These are phyloP conservation scores for Aegilops longissima DNA, from an alignment of 176 grass and related monocot genomes.

Conservation along the genomic window DNA sequence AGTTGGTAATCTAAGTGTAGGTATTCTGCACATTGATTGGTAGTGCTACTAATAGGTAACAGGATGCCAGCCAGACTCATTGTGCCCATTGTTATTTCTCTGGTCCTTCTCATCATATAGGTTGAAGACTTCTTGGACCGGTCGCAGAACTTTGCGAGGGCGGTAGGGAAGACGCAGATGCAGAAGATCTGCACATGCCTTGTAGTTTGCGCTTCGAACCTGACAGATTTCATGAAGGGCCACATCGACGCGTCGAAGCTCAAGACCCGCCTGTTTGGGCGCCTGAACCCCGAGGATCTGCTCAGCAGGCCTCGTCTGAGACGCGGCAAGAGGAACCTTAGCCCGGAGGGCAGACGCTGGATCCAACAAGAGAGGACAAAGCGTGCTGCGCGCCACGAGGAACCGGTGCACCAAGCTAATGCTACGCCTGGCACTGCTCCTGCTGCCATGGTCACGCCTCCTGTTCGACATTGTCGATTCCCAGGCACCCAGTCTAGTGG, in stretches of 20 bases:
- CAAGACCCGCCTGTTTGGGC: conserved; percentile 54
- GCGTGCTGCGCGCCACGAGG: not conserved
- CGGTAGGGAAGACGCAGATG: conserved; percentile 62
- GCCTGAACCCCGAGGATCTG: conserved; percentile 11
- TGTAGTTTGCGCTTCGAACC: conserved; percentile 39
- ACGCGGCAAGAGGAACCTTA: conserved; percentile 2
- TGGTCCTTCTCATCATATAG: conserved; percentile 32
- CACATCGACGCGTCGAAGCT: conserved; percentile 40
- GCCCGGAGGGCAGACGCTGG: not conserved
- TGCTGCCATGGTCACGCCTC: not conserved
- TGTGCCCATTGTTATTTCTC: not conserved
- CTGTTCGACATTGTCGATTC: not conserved
- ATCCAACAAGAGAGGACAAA: conserved; percentile 28
- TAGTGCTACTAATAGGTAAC: not conserved
- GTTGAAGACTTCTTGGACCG: conserved; percentile 92
- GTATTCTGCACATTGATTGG: conserved; percentile 3
- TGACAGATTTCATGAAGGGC: conserved; percentile 57
- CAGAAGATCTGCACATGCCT: conserved; percentile 55
- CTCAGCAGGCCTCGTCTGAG: not conserved
- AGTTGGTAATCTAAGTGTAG: conserved; percentile 70
- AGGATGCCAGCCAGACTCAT: not conserved
- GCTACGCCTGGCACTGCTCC: not conserved
- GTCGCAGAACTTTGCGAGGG: conserved; percentile 79
- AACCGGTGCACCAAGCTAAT: not conserved
- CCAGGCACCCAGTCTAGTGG: not conserved